phyloP scores from a whole-genome alignment of 306 rosid species.

The Corylus americana region DNA sequence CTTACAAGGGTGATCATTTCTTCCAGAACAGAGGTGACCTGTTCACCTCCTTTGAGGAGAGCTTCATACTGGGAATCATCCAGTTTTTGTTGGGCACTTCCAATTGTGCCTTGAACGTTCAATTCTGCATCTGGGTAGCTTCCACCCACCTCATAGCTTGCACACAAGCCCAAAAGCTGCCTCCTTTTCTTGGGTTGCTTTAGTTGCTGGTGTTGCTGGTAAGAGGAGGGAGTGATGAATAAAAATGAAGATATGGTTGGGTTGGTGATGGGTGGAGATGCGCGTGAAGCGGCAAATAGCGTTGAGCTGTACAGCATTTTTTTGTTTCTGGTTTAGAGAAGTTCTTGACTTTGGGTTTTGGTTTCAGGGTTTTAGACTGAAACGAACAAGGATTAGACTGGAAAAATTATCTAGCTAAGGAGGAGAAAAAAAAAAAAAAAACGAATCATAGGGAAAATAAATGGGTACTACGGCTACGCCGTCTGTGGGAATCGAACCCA shows the following conservation, averaged over 20 bases:
- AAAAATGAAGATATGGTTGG: background rate
- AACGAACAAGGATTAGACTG: background rate
- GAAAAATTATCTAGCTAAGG: background rate
- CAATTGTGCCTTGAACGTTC: slow-evolving; percentile 13
- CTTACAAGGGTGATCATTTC: slow-evolving; percentile 76
- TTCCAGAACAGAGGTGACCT: slow-evolving; percentile 82
- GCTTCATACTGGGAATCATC: slow-evolving; percentile 58
- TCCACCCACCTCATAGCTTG: slow-evolving; percentile 78
- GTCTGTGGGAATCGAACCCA: slow-evolving; percentile 23
- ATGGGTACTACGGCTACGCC: background rate
- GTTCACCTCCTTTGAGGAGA: slow-evolving; percentile 86
- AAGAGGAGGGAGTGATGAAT: slow-evolving; percentile 3
- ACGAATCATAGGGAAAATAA: background rate
- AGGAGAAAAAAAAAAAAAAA: background rate
- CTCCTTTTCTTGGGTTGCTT: slow-evolving; percentile 23
- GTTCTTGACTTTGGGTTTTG: slow-evolving; percentile 18
- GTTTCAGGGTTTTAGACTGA: slow-evolving; percentile 10
- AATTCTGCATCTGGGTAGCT: slow-evolving; percentile 58
- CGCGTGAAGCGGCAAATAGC: background rate
- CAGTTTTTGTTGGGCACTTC: slow-evolving; percentile 18
- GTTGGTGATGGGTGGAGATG: background rate
- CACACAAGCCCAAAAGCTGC: slow-evolving; percentile 9
- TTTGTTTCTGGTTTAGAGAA: background rate
- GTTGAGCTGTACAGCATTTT: slow-evolving; percentile 35
- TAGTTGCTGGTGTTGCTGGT: slow-evolving; percentile 18